Evolutionary conservation across 345 rosid genomes (phyloP).

Genomic region (Corchorus olitorius): DNA sequence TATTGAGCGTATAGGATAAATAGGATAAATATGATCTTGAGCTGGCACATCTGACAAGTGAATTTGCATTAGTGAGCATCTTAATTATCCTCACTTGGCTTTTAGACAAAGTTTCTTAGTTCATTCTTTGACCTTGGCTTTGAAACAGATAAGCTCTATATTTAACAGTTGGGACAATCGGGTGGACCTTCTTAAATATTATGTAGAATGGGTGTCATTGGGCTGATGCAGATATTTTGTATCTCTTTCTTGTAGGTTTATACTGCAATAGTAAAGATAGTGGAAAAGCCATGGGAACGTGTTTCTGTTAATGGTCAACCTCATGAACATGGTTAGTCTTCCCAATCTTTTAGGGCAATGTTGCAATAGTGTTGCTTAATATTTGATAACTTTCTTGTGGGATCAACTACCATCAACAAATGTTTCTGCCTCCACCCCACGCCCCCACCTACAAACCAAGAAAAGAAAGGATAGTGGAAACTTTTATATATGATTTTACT

Average conservation of each 20-base stretch:
- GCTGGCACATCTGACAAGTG: not conserved
- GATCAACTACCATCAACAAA: not conserved
- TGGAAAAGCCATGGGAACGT: slow-evolving; percentile 98
- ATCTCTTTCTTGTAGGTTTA: slow-evolving; percentile 54
- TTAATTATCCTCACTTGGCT: not conserved
- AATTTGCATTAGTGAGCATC: not conserved
- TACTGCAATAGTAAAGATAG: slow-evolving; percentile 66
- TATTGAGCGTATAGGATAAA: not conserved
- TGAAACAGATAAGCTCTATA: not conserved
- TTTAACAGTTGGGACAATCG: not conserved
- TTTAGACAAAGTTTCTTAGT: slow-evolving; percentile 1
- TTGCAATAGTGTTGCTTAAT: not conserved
- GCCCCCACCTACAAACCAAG: no score
- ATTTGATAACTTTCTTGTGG: not conserved
- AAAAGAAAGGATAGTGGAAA: not conserved
- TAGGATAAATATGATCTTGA: not conserved
- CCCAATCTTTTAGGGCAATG: not conserved
- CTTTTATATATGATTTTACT: not conserved
- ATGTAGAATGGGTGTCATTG: not conserved
- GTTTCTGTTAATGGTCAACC: slow-evolving; percentile 60
- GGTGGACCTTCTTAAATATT: not conserved
- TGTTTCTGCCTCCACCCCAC: not conserved
- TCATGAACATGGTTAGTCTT: slow-evolving; percentile 71
- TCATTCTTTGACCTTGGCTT: not conserved
- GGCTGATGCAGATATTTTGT: not conserved